Evolutionary conservation across 441 rosid genomes (phyloP), one percentile per base, ranked within the genome.

Genomic region (Iberis amara): DNA sequence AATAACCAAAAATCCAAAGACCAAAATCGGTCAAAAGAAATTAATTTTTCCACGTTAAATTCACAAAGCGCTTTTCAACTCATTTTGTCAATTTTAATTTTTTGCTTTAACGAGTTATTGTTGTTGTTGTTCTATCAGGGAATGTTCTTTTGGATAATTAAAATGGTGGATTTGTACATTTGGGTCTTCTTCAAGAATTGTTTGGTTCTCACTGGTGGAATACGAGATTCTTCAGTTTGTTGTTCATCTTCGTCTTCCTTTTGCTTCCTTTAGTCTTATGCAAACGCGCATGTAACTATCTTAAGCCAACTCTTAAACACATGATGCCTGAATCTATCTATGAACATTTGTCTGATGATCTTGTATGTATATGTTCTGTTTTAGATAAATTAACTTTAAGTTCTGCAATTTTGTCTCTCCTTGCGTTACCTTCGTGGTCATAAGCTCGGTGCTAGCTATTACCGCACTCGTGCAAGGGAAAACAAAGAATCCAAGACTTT

Each of bases 181-280:
- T 80, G 52, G 96, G 94, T 32, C 78, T 85, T 27, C 48, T 88
- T 71, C 91, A 79, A 56, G 79, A 76, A 78, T 82, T 94, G 91
- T 85, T 88, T 62, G 94, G 96, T 35, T 11, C 49, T 57, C 76
- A 74, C 11, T 79, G 91, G 94, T 88, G 96, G 96, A 85, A 79
- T 62, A 58, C 94, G 0, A 68, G 94, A 4, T 73, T 71, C 52
- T 71, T 79, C 24, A 68, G 82, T 2, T 59, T 88, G 48, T 71
- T 88, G 38, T 58, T 81, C 73, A 51, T 74, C 31, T 55, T 76
- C 1, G 47, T 74, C 35, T 61, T 85, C 62, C 71, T 88, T 26
- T 58, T 81, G 67, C 74, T 85, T 59, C 94, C 89, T 1, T 60
- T 82, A 42, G 83, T 71, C 54, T 62, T 77, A 42, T 68, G 69